These are phyloP conservation scores for Coemansia sp. DNA, from an alignment of 192 early-diverging fungal species.

Conservation along the genomic window DNA sequence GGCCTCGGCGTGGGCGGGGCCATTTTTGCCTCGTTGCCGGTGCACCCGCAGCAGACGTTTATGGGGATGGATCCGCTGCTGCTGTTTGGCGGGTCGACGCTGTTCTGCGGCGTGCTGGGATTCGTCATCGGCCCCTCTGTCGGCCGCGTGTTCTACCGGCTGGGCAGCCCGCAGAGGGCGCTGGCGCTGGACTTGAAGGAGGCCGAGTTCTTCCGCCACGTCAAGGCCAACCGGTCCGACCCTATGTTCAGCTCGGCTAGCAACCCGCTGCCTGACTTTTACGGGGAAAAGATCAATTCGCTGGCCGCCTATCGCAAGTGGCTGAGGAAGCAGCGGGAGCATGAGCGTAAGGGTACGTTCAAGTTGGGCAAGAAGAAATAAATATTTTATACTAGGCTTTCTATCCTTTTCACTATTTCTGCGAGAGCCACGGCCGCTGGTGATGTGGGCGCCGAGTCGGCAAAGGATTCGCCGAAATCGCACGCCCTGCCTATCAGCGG, in stretches of 20 bases:
- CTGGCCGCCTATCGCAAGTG: constrained; percentile 79
- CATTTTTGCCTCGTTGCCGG: constrained; percentile 58
- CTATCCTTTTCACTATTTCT: constrained; percentile 56
- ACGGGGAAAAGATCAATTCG: constrained; percentile 88
- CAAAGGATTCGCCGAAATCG: constrained; percentile 85
- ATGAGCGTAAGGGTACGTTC: constrained; percentile 68
- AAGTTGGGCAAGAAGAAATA: constrained; percentile 52
- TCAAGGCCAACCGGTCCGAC: constrained; percentile 65
- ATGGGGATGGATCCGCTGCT: constrained; percentile 67
- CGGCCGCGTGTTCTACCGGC: constrained; percentile 60
- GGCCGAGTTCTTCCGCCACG: constrained; percentile 61
- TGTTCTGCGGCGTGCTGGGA: constrained; percentile 61
- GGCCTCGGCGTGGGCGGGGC: constrained; percentile 53
- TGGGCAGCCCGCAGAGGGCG: constrained; percentile 48
- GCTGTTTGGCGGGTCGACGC: constrained; percentile 55
- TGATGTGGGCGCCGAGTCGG: constrained; percentile 86
- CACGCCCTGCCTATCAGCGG: constrained; percentile 77
- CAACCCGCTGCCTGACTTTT: constrained; percentile 87
- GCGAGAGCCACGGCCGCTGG: constrained; percentile 72
- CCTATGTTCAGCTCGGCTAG: constrained; percentile 63
- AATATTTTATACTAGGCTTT: neutral
- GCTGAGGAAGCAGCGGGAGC: constrained; percentile 85
- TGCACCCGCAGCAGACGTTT: constrained; percentile 63
- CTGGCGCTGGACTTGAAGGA: constrained; percentile 52
- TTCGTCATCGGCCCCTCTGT: constrained; percentile 65